Conservation (phyloP, 2,329 filamentous ascomycete species). For the Metarhizium guizhouense region DNA sequence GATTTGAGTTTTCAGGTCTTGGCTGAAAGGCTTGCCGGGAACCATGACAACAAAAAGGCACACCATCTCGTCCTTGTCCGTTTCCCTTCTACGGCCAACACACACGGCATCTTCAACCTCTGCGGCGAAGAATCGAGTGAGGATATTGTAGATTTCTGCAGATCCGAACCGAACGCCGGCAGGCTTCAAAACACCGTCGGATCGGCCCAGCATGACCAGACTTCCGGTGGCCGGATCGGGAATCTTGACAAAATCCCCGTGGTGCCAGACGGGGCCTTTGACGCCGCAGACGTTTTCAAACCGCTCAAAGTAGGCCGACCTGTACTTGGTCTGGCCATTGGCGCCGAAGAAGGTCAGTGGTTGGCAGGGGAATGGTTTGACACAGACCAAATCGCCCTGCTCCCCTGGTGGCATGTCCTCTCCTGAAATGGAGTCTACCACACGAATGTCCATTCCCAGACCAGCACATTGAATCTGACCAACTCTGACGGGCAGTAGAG, state of each 20-base stretch:
- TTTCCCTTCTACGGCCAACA: slow-evolving; percentile 63
- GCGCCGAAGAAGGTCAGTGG: slow-evolving; percentile 82
- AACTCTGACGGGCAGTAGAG: slow-evolving; percentile 60
- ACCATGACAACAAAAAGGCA: slow-evolving; percentile 80
- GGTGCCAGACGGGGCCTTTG: slow-evolving; percentile 64
- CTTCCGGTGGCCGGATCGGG: slow-evolving; percentile 62
- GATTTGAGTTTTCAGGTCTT: slow-evolving; percentile 54
- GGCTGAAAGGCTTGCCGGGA: slow-evolving; percentile 43
- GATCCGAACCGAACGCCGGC: slow-evolving; percentile 85
- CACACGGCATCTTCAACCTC: slow-evolving; percentile 82
- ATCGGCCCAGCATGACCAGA: slow-evolving; percentile 82
- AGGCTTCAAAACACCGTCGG: slow-evolving; percentile 89
- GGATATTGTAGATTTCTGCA: slow-evolving; percentile 93
- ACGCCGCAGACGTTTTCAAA: slow-evolving; percentile 45
- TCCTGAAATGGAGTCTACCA: slow-evolving; percentile 50
- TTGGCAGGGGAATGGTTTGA: slow-evolving; percentile 79
- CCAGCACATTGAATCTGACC: slow-evolving; percentile 73
- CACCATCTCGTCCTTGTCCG: slow-evolving; percentile 76
- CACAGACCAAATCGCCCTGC: slow-evolving; percentile 83
- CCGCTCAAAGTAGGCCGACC: slow-evolving; percentile 76
- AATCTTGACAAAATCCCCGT: slow-evolving; percentile 79
- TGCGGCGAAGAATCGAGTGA: slow-evolving; percentile 70
- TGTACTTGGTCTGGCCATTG: slow-evolving; percentile 60
- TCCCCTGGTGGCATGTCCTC: slow-evolving; percentile 49
- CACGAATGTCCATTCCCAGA: slow-evolving; percentile 67